phyloP scores from a whole-genome alignment of 2,329 filamentous ascomycete species.

The Colletotrichum salicis region DNA sequence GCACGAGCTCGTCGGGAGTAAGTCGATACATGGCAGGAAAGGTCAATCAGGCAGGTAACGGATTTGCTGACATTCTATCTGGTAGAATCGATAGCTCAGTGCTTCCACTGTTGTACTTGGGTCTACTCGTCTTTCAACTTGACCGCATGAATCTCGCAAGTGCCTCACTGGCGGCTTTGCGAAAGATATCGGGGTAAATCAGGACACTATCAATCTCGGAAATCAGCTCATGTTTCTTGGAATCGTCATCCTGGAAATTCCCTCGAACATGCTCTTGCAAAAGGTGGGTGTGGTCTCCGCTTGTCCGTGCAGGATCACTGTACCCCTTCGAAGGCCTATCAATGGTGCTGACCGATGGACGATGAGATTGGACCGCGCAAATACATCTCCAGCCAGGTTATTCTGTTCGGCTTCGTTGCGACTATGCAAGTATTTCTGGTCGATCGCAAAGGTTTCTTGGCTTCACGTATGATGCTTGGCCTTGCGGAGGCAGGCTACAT shows the following conservation, averaged over 20 bases:
- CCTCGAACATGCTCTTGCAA: conserved; percentile 58
- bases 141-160: conserved; percentile 65
- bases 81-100: conserved; percentile 57
- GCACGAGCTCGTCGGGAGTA: conserved; percentile 35
- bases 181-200: conserved; percentile 52
- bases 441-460: conserved; percentile 55
- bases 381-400: conserved; percentile 60
- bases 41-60: not conserved
- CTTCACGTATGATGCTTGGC: conserved; percentile 55
- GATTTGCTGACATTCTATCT: not conserved
- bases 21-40: not conserved
- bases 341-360: not conserved
- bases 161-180: conserved; percentile 61
- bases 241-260: conserved; percentile 61
- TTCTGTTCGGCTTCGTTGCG: conserved; percentile 59
- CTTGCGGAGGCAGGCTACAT: conserved; percentile 63
- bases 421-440: conserved; percentile 55
- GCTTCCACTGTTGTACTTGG: conserved; percentile 58
- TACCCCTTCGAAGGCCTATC: not conserved
- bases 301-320: accelerated
- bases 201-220: conserved; percentile 61
- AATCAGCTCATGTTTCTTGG: conserved; percentile 65
- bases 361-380: conserved; percentile 54
- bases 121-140: conserved; percentile 61
- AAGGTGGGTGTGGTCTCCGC: conserved; percentile 33